phyloP scores from a whole-genome alignment of 768 basidiomycete genomes.

The Coprinellus micaceus region DNA sequence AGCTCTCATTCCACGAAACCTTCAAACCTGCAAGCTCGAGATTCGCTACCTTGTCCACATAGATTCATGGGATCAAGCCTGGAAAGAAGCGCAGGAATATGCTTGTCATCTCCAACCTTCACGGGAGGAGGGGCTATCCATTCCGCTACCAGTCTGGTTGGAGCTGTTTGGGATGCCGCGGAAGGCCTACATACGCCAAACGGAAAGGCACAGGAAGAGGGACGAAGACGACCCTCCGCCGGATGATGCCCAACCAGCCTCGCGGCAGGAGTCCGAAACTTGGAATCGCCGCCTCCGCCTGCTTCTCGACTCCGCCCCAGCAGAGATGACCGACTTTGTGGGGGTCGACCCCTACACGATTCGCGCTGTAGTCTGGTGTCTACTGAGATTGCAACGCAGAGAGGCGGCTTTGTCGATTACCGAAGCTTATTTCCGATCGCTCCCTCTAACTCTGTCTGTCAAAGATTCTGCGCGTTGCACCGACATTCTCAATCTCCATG shows the following conservation, averaged over 20 bases:
- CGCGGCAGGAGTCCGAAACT: not conserved
- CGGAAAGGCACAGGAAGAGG: not conserved
- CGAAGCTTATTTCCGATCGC: slow-evolving; percentile 42
- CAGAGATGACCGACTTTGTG: not conserved
- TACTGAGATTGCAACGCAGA: slow-evolving; percentile 4
- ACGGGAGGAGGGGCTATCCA: slow-evolving; percentile 8
- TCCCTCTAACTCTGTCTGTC: slow-evolving; percentile 41
- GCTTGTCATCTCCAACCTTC: not conserved
- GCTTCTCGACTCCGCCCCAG: slow-evolving; percentile 6
- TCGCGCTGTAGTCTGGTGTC: not conserved
- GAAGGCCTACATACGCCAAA: slow-evolving; percentile 7
- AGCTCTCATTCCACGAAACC: slow-evolving; percentile 8
- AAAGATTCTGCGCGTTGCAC: slow-evolving; percentile 36
- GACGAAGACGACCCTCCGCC: not conserved
- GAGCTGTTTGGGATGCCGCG: slow-evolving; percentile 49
- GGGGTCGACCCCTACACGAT: slow-evolving; percentile 1
- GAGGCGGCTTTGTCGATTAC: slow-evolving; percentile 26
- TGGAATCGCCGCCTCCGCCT: slow-evolving; percentile 8
- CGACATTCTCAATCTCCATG: slow-evolving; percentile 53
- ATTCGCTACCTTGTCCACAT: slow-evolving; percentile 14
- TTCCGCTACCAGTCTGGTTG: slow-evolving; percentile 53
- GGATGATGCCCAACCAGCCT: not conserved
- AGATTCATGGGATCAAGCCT: slow-evolving; percentile 15
- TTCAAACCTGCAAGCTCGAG: slow-evolving; percentile 9
- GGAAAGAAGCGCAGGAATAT: slow-evolving; percentile 4